These are phyloP conservation scores for Thinopyrum elongatum DNA, from an alignment of 176 grass and related monocot species.

Conservation along the genomic window DNA sequence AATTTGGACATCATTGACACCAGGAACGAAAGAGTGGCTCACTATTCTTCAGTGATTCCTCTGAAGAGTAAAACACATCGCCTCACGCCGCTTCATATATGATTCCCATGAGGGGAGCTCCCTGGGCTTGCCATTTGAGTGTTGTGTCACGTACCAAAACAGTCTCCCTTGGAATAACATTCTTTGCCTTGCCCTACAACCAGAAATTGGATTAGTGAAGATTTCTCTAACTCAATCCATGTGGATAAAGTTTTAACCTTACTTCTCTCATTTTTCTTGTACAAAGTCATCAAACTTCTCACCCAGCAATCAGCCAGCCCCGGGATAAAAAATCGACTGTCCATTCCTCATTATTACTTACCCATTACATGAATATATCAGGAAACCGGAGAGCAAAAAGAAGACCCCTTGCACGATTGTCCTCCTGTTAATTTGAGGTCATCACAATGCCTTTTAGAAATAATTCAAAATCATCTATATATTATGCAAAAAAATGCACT, in stretches of 20 bases:
- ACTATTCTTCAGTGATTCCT: too few species aligned
- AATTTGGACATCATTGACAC: too few species aligned
- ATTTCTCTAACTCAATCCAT: neutral
- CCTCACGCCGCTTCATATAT: too few species aligned
- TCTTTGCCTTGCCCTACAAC: conserved; percentile 84
- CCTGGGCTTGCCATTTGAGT: too few species aligned
- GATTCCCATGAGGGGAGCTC: too few species aligned
- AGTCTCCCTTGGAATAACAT: conserved; percentile 69
- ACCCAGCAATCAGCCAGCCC: conserved; percentile 85
- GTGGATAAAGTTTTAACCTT: neutral
- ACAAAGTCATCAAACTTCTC: conserved; percentile 58
- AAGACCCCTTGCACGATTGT: conserved; percentile 83
- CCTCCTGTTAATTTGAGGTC: conserved; percentile 58
- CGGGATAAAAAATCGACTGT: conserved; percentile 77
- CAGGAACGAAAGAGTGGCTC: too few species aligned
- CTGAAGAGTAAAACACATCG: too few species aligned
- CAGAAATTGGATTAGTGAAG: conserved; percentile 1
- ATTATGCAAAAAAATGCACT: too few species aligned
- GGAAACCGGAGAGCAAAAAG: conserved; percentile 87
- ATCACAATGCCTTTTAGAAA: conserved; percentile 9
- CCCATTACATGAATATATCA: conserved; percentile 91
- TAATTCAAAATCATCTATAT: too few species aligned
- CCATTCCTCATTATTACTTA: conserved; percentile 73
- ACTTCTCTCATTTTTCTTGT: too few species aligned
- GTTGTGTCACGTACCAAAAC: too few species aligned